Base-by-base conservation (phyloP, 2,329 filamentous ascomycete genomes). In the Myriangium duriaei region DNA sequence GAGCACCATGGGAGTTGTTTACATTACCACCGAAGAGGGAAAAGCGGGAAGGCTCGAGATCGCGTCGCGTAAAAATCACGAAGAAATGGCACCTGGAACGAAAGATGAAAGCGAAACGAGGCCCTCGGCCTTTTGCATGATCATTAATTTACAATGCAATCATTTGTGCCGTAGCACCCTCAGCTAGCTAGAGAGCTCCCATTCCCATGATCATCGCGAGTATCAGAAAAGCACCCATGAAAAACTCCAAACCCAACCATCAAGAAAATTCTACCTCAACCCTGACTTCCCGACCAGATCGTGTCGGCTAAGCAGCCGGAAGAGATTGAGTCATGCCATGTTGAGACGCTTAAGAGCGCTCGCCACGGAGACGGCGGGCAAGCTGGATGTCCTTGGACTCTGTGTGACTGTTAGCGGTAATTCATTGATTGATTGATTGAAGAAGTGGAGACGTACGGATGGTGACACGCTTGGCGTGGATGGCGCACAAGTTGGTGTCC, bases 381-480 rank as follows among this genome's bases (percentile, higher is more conserved):
- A 96, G 72, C 64, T 95, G 88, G 51, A 98, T 94, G 61, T 96
- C 91, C 65, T 94, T 94, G 62, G 21, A 26, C 91, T 86, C 36
- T 39, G 36, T 12, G 9, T 11, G 15, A 4, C 10, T 39, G 45
- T 56, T 50, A 55, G 51, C 26, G 35, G 11, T 21, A 2, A 31
- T 26, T 26, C 21, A 26, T 26, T 7, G n/a, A 26, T 7, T 40
- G 29, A 5, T 5, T 9, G 24, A 7, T 26, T 7, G 16, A 11
- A 15, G 17, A 4, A 32, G 12, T 10, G 10, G 13, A 9, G 34
- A 41, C 40, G 41, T 29, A 37, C 47, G 65, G 51, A 95, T 93
- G 28, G 88, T 96, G 37, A 96, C 86, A 57, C 88, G 73, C 67
- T 94, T 95, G 45, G 88, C 91, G 63, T 96, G 88, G 51, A 96